These are phyloP conservation scores for Pittosporum tobira DNA, from an alignment of 129 eudicot genomes.

Conservation along the genomic window DNA sequence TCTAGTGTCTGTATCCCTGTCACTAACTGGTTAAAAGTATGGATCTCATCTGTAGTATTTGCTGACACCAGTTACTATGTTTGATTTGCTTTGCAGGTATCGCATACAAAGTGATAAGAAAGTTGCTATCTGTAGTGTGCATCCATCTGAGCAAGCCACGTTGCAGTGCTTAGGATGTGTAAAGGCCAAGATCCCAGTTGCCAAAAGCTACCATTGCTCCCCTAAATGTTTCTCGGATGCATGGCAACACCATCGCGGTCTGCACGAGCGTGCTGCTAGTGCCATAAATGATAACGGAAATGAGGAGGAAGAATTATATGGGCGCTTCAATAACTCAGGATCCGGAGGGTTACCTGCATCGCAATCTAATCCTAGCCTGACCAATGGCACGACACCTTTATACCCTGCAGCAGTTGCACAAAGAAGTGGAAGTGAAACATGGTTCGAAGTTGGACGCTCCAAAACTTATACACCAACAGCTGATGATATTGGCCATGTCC, in stretches of 20 bases:
- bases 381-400: conserved; percentile 50
- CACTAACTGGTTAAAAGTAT: background rate
- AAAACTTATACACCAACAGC: conserved; percentile 91
- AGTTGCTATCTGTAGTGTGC: conserved; percentile 81
- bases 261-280: conserved; percentile 96
- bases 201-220: conserved; percentile 97
- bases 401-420: conserved; percentile 77
- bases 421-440: conserved; percentile 75
- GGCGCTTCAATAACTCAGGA: conserved; percentile 46
- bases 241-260: conserved; percentile 98
- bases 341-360: conserved; percentile 40
- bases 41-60: background rate
- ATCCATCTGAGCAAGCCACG: conserved; percentile 97
- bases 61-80: background rate
- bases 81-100: conserved; percentile 50
- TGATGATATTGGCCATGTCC: conserved; percentile 87
- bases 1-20: background rate
- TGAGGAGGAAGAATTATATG: conserved; percentile 88
- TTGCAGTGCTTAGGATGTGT: conserved; percentile 87
- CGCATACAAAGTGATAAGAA: conserved; percentile 87
- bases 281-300: conserved; percentile 74
- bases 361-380: conserved; percentile 50
- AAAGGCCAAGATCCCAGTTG: conserved; percentile 75
- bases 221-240: conserved; percentile 89
- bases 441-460: conserved; percentile 81